A percentile compares a stretch with the other conserved stretches of the same genome.
Conservation (phyloP, 1,284 basidiomycete genomes). For the Ustilago shanxiensis region DNA sequence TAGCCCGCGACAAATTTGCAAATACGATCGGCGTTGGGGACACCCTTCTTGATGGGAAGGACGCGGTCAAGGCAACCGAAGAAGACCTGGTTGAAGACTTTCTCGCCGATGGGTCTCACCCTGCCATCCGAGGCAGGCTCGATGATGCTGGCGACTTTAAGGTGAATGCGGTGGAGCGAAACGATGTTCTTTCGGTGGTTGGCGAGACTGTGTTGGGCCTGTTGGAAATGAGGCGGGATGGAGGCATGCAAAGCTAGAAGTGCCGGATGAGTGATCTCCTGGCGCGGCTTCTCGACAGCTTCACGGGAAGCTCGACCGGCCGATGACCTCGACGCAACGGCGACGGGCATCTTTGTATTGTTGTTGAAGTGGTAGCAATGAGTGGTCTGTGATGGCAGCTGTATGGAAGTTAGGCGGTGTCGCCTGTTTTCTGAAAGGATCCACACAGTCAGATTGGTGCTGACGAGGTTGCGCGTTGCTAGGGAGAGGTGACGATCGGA, state of each 20-base stretch:
- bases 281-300: conserved; percentile 27
- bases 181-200: conserved; percentile 94
- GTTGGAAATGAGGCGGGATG: conserved; percentile 75
- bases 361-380: background rate
- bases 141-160: conserved; percentile 76
- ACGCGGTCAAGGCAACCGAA: conserved; percentile 78
- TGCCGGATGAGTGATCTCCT: conserved; percentile 30
- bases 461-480: too few relatives aligned
- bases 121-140: conserved; percentile 68
- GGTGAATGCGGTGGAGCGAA: conserved; percentile 85
- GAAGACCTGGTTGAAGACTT: conserved; percentile 78
- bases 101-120: conserved; percentile 76
- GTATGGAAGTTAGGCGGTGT: too few relatives aligned
- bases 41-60: conserved; percentile 86
- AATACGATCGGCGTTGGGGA: conserved; percentile 81
- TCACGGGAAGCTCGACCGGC: conserved; percentile 22
- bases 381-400: background rate
- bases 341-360: conserved; percentile 44
- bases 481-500: too few relatives aligned
- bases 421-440: background rate
- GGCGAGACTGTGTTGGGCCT: conserved; percentile 84
- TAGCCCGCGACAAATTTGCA: conserved; percentile 89
- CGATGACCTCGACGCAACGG: conserved; percentile 44
- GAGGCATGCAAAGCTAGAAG: conserved; percentile 36
- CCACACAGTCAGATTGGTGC: background rate